phyloP scores from a whole-genome alignment of 192 early-diverging fungal genomes.

The Geranomyces michiganensis region DNA sequence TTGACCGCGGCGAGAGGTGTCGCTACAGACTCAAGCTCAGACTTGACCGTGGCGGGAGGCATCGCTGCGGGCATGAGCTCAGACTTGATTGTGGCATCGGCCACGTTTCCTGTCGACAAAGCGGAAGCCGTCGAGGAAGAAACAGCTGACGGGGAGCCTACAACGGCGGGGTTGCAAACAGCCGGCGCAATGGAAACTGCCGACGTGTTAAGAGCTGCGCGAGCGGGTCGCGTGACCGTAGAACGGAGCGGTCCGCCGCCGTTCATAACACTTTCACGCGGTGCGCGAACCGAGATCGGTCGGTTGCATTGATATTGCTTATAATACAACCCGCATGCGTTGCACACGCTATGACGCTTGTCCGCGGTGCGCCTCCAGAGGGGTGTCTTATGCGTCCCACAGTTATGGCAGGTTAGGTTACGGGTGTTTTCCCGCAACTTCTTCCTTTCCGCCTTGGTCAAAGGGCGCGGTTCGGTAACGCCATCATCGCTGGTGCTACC shows the following conservation, averaged over 20 bases:
- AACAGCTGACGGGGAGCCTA: too few species aligned
- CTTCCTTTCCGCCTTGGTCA: conserved; percentile 48
- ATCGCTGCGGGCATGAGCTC: not conserved
- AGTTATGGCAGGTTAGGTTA: conserved; percentile 69
- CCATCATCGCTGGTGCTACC: not conserved
- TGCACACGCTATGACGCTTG: conserved; percentile 78
- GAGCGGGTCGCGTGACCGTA: not conserved
- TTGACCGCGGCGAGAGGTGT: too few species aligned
- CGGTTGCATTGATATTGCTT: conserved; percentile 52
- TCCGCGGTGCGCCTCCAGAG: conserved; percentile 79
- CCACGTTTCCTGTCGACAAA: not conserved
- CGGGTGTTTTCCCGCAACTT: conserved; percentile 47
- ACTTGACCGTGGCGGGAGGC: too few species aligned
- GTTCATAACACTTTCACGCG: too few species aligned
- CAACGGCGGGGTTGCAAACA: not conserved
- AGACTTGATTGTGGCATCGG: conserved; percentile 3
- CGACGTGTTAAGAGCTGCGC: not conserved
- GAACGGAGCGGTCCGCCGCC: not conserved
- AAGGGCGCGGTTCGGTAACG: not conserved
- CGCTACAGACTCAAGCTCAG: too few species aligned
- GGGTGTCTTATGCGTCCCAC: conserved; percentile 74
- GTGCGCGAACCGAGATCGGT: conserved; percentile 37
- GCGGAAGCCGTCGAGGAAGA: not conserved
- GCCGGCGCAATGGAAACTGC: not conserved
- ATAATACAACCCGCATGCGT: conserved; percentile 72